Conservation (phyloP, 2,329 filamentous ascomycete genomes). For the Microcyclosporella mali region DNA sequence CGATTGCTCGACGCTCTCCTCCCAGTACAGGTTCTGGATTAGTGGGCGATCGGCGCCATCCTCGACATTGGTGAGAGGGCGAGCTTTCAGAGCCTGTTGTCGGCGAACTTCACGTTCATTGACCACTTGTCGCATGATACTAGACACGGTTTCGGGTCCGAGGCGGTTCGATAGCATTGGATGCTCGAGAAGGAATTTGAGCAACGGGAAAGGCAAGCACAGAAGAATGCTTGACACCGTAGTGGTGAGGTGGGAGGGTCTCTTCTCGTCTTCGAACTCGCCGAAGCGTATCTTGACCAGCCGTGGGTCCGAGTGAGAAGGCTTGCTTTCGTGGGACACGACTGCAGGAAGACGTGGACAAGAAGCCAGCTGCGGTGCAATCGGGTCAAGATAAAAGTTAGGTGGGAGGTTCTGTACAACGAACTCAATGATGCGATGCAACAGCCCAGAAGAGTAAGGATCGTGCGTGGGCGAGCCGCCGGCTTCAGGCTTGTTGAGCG, state of each 20-base stretch:
- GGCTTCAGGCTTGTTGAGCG: constrained; percentile 18
- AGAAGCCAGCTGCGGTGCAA: constrained; percentile 42
- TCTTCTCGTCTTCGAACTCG: constrained; percentile 49
- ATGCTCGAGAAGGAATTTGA: constrained; percentile 62
- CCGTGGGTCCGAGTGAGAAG: constrained; percentile 44
- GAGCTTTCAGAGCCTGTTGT: constrained; percentile 25
- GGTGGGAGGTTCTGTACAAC: constrained; percentile 54
- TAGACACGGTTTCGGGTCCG: constrained; percentile 35
- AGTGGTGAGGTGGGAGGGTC: constrained; percentile 36
- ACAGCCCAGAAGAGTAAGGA: constrained; percentile 48
- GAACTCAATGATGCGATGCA: constrained; percentile 54
- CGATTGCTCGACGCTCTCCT: constrained; percentile 35
- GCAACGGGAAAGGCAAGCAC: constrained; percentile 61
- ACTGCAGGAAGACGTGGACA: constrained; percentile 42
- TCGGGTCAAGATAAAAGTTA: constrained; percentile 54
- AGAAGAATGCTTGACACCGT: constrained; percentile 61
- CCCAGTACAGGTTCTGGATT: constrained; percentile 26
- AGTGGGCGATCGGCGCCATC: constrained; percentile 9
- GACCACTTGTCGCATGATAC: constrained; percentile 38
- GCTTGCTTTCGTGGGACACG: constrained; percentile 26
- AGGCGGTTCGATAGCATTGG: constrained; percentile 46
- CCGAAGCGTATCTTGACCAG: constrained; percentile 65
- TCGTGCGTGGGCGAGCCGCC: constrained; percentile 41
- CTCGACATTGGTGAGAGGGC: constrained; percentile 7
- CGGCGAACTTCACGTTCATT: constrained; percentile 38